Percentiles rank a stretch among this genome's conserved stretches.
These are phyloP conservation scores for Solanum aculeatissimum DNA, from an alignment of 305 asterid genomes.

Conservation along the genomic window DNA sequence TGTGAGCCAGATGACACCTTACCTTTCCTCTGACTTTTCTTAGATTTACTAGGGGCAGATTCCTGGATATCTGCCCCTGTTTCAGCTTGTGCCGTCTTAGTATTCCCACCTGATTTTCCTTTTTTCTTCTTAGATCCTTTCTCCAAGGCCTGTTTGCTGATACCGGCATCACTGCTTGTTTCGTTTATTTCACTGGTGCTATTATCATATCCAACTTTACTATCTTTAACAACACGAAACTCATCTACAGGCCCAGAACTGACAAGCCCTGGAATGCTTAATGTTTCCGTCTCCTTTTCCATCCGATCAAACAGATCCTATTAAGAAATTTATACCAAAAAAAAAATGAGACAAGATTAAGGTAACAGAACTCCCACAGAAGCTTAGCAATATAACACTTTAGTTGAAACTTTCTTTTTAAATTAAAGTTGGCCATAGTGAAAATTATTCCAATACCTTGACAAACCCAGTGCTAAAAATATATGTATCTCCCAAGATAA, in stretches of 20 bases:
- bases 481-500: slow-evolving; percentile 77
- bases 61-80: slow-evolving; percentile 48
- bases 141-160: slow-evolving; percentile 46
- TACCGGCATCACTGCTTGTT: slow-evolving; percentile 36
- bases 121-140: slow-evolving; percentile 82
- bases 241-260: slow-evolving; percentile 30
- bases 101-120: slow-evolving; percentile 60
- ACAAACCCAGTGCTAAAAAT: slow-evolving; percentile 66
- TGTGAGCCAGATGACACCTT: slow-evolving; percentile 47
- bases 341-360: background rate
- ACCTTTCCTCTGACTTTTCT: slow-evolving; percentile 71
- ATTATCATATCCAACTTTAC: slow-evolving; percentile 6
- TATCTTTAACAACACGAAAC: slow-evolving; percentile 20
- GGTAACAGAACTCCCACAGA: background rate
- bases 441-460: slow-evolving; percentile 38
- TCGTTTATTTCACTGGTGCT: slow-evolving; percentile 33
- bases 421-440: background rate
- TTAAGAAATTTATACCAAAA: slow-evolving; percentile 4
- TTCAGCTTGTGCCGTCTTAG: slow-evolving; percentile 46
- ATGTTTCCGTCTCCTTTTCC: slow-evolving; percentile 65
- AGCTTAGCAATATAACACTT: background rate
- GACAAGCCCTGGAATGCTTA: slow-evolving; percentile 33
- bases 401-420: background rate
- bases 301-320: slow-evolving; percentile 72
- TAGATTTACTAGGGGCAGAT: slow-evolving; percentile 47